A percentile compares a stretch with the other conserved stretches of the same genome.
These are phyloP conservation scores for Cladophialophora psammophila DNA, from an alignment of 2,329 filamentous ascomycete genomes.

Conservation along the genomic window DNA sequence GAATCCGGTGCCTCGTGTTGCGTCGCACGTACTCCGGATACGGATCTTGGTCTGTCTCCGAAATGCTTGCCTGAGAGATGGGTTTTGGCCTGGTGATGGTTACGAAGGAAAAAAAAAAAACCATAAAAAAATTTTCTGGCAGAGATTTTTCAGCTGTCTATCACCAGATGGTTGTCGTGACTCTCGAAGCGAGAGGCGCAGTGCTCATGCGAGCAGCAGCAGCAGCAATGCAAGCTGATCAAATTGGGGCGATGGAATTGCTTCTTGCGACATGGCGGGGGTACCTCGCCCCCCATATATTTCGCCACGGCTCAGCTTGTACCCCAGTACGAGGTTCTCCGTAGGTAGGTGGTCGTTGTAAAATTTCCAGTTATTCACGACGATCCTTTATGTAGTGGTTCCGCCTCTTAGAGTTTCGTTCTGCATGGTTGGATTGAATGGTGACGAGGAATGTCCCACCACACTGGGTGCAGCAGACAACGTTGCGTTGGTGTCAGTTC, in stretches of 20 bases:
- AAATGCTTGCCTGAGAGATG: background rate
- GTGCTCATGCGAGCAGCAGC: constrained; percentile 18
- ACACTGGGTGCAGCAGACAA: background rate
- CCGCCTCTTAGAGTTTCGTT: background rate
- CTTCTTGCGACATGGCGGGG: constrained; percentile 18
- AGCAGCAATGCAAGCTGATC: background rate
- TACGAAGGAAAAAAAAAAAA: background rate
- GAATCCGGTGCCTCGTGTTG: constrained; percentile 5
- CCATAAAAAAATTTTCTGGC: background rate
- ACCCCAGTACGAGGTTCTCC: background rate
- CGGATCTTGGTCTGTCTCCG: background rate
- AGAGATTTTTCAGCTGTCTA: background rate
- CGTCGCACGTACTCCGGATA: background rate
- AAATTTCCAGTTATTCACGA: background rate
- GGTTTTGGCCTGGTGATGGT: background rate
- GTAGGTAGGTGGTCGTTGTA: background rate
- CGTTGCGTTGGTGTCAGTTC: background rate
- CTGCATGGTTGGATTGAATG: background rate
- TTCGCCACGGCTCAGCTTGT: constrained; percentile 20
- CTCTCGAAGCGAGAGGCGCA: background rate
- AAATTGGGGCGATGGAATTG: constrained; percentile 10
- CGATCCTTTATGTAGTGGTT: background rate
- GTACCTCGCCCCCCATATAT: constrained; percentile 26
- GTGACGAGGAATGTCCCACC: background rate
- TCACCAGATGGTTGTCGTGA: background rate